phyloP scores from a whole-genome alignment of 1,139 yeast species.

The Zygosaccharomyces pseudobailii region DNA sequence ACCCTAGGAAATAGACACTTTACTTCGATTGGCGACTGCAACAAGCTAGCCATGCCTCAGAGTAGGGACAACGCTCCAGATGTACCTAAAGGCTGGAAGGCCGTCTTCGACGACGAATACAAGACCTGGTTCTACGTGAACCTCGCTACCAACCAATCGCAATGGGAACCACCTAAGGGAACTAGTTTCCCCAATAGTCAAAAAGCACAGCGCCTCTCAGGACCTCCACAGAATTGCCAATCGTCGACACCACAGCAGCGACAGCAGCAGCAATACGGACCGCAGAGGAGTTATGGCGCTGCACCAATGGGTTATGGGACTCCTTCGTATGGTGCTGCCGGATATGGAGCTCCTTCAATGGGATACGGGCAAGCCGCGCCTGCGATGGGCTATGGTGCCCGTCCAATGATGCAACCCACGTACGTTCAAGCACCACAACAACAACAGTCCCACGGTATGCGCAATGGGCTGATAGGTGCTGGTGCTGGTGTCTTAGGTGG shows the following conservation, averaged over 20 bases:
- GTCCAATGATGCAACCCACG: constrained; percentile 11
- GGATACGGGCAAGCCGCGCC: background rate
- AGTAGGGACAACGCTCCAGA: constrained; percentile 50
- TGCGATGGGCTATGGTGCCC: constrained; percentile 1
- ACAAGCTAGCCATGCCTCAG: constrained; percentile 41
- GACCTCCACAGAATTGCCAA: constrained; percentile 10
- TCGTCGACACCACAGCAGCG: constrained; percentile 8
- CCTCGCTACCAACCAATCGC: constrained; percentile 66
- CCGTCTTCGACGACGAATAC: constrained; percentile 79
- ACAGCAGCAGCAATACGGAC: constrained; percentile 3
- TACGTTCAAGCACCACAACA: constrained; percentile 30
- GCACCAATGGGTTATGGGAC: background rate
- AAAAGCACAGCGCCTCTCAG: constrained; percentile 13
- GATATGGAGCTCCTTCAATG: background rate
- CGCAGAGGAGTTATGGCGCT: background rate
- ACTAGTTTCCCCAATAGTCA: constrained; percentile 41
- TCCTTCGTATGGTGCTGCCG: too few relatives aligned
- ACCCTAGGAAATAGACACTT: background rate
- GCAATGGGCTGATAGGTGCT: constrained; percentile 60
- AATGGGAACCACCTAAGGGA: constrained; percentile 84
- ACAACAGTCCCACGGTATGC: constrained; percentile 28
- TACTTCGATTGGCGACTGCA: background rate
- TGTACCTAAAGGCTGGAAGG: constrained; percentile 81
- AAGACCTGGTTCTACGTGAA: constrained; percentile 75
- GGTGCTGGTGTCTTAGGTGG: constrained; percentile 84